Conservation (phyloP, 352 stramenopile genomes). For the Saprolegnia diclina region DNA sequence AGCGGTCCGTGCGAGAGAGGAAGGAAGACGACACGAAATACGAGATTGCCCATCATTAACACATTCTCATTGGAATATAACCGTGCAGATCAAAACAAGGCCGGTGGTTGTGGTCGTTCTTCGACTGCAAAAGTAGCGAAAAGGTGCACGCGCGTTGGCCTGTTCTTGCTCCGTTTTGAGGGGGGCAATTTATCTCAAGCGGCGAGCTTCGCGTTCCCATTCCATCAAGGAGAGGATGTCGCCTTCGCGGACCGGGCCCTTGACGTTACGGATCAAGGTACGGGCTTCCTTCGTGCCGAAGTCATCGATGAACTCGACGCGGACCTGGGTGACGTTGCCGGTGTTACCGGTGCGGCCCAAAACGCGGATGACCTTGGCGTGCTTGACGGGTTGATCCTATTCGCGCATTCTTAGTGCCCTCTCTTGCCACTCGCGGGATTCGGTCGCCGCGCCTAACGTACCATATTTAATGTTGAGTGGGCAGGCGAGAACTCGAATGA, state of each 20-base stretch:
- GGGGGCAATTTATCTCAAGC: slow-evolving; percentile 90
- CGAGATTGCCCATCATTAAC: slow-evolving; percentile 28
- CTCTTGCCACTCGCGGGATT: background rate
- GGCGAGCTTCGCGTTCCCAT: slow-evolving; percentile 98
- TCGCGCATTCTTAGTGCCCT: background rate
- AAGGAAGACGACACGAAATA: slow-evolving; percentile 18
- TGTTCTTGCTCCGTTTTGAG: slow-evolving; percentile 10
- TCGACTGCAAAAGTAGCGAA: background rate
- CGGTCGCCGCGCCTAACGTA: background rate
- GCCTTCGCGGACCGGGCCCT: slow-evolving; percentile 97
- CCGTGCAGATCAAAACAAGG: slow-evolving; percentile 22
- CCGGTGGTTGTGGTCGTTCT: background rate
- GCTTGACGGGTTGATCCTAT: slow-evolving; percentile 81
- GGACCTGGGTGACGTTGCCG: slow-evolving; percentile 99
- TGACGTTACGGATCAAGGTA: slow-evolving; percentile 99
- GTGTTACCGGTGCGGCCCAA: slow-evolving; percentile 99
- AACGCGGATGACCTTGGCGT: slow-evolving; percentile 98
- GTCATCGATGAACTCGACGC: slow-evolving; percentile 99
- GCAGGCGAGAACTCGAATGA: slow-evolving; percentile 27
- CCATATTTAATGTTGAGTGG: slow-evolving; percentile 27
- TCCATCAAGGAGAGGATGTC: slow-evolving; percentile 99
- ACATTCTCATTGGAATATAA: slow-evolving; percentile 30
- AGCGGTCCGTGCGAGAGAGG: background rate
- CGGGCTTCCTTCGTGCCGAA: slow-evolving; percentile 73
- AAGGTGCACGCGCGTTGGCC: background rate